Base-by-base conservation (phyloP, 140 eudicot species). In the Cichorium intybus region DNA sequence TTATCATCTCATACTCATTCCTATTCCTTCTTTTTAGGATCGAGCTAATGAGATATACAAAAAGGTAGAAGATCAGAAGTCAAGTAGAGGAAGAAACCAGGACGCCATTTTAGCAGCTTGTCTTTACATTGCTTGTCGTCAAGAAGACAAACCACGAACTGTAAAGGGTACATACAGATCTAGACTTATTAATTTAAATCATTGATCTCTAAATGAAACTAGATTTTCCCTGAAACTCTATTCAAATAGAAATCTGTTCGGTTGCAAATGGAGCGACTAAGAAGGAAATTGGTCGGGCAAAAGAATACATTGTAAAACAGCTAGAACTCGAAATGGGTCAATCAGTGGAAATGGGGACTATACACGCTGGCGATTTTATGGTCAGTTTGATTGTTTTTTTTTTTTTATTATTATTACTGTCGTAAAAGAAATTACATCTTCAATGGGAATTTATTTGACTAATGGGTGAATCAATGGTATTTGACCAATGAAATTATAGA, bases 31-130 rank as follows among this genome's bases (percentile, higher is more conserved):
- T 31, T 27, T 22, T 12, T 35, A 85, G 88, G 88, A 85, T 66
- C 83, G 87, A 22, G 93, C 93, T 56, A 85, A 68, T 64, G 93
- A 85, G 79, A 85, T 85, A 46, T 85, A 64, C 75, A 85, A 85
- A 81, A 81, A 71, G 82, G 77, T 85, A 34, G 88, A 85, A 75
- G 93, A 85, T 68, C 88, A 79, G 47, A 85, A 85, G 64, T 73
- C 84, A 59, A 75, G 72, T 34, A 75, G 79, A 74, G 87, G 87
- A 49, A 75, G 85, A 70, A 85, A 81, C 49, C 82, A 69, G 62
- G 87, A 85, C 66, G 93, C 93, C 59, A 69, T 85, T 5, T 20
- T 74, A 64, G 92, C 92, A 20, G 87, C 87, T 49, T 84, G 85
- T 69, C 69, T 81, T n/a, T 81, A 77, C 71, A 81, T 81, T 56